Conservation (phyloP, 2,329 filamentous ascomycete species). For the Chaetomiaceae sp. region DNA sequence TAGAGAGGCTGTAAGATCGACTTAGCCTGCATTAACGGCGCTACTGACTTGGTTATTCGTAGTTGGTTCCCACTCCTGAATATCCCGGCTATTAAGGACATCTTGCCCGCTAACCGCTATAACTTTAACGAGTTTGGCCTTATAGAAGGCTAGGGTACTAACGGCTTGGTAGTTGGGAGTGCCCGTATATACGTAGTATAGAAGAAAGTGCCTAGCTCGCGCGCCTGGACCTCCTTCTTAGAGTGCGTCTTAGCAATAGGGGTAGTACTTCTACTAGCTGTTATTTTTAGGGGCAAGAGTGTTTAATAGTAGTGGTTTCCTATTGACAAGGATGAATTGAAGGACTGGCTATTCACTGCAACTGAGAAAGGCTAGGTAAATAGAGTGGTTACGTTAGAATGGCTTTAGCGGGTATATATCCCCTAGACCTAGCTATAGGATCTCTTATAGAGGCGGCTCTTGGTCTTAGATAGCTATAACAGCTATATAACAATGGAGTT, state of each 20-base stretch:
- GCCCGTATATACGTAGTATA: background rate
- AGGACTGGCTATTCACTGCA: no score
- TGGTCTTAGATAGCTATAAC: background rate
- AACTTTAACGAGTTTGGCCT: background rate
- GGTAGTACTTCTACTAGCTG: background rate
- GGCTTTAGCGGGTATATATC: background rate
- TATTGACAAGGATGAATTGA: background rate
- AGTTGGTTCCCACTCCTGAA: background rate
- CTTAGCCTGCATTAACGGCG: background rate
- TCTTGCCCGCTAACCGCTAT: slow-evolving; percentile 1
- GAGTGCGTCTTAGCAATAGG: no score
- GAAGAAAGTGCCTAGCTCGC: background rate
- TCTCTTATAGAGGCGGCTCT: background rate
- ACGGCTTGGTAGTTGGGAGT: slow-evolving; percentile 1
- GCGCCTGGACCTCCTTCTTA: background rate
- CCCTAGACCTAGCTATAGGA: background rate
- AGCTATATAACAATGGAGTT: background rate
- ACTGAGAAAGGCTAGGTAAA: no score
- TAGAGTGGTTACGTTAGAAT: no score
- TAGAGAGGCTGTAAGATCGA: no score
- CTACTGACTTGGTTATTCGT: background rate
- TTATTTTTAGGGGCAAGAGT: background rate
- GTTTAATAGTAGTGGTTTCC: background rate
- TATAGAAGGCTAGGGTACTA: slow-evolving; percentile 3
- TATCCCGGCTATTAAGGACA: no score